Conservation (phyloP, 495 filamentous ascomycete species). For the Entonaema liquescens region DNA sequence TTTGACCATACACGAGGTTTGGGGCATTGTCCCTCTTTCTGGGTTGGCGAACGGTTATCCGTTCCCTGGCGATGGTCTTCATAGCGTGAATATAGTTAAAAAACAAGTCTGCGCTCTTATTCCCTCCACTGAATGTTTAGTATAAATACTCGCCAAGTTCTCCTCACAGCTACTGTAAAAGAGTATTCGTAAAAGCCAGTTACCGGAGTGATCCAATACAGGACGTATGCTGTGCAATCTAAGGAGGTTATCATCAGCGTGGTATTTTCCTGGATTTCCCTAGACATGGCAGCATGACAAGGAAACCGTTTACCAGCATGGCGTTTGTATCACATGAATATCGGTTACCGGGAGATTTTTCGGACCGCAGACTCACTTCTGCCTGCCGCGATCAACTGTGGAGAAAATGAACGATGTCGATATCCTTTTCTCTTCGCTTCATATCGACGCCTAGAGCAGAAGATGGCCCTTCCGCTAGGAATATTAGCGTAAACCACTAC, state of each 20-base stretch:
- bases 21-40: neutral
- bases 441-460: neutral
- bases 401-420: conserved; percentile 1
- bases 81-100: neutral
- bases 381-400: conserved; percentile 7
- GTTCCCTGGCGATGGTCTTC: neutral
- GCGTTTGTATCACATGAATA: neutral
- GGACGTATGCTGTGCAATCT: too few species aligned
- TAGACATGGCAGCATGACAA: neutral
- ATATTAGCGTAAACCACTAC: too few species aligned
- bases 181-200: neutral
- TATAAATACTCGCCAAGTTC: neutral
- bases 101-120: neutral
- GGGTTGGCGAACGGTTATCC: neutral
- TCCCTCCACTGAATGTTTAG: neutral
- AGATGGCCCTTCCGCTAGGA: neutral
- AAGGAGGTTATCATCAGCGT: neutral
- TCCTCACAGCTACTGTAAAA: neutral
- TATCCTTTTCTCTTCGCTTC: neutral
- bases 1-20: neutral
- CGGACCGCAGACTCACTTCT: conserved; percentile 4
- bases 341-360: conserved; percentile 4
- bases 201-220: neutral
- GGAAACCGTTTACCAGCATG: neutral
- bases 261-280: neutral